Evolutionary conservation across 768 basidiomycete species (phyloP), one percentile per base, ranked within the genome.

Genomic region (Fibroporia radiculosa): DNA sequence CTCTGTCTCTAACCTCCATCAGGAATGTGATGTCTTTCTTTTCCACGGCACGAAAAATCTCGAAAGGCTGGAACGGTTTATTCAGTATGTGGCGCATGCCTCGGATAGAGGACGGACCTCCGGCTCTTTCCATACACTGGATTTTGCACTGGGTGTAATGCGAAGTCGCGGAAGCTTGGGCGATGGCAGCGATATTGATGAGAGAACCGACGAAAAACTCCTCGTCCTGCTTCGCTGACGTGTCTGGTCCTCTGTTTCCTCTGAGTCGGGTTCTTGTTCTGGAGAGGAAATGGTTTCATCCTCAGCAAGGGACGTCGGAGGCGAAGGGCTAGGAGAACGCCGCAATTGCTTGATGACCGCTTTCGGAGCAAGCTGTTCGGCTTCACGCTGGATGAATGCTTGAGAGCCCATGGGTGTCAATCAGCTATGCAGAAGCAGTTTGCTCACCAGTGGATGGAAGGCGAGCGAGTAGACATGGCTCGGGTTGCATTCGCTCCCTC

Each of bases 1-100:
- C 80, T 46, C 73, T 72, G 58, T 92, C 87, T 47, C 89, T 71
- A 35, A 90, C 69, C 65, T 91, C 83, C 84, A 88, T 87, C 6
- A 93, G 69, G 58, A 78, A 84, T 61, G 78, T 74, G 26, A 95
- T 68, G 63, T 97, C 86, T 56, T 84, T 85, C 28, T 72, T 70
- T 54, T 98, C 93, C 18, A 97, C 75, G 1, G 93, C 93, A 40
- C 83, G 71, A 56, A 93, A 77, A 0, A 96, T 68, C 67, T 93
- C 73, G 48, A 70, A 80, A 0, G 78, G 71, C 69, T 80, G 34
- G 28, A 18, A 36, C 5, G 25, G 42, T 37, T 40, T 33, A 27
- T 19, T 13, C 18, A 38, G 19, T 24, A 28, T 27, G 23, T 29
- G 22, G 19, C 10, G 32, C 39, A 26, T 16, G 13, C 6, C 22